Evolutionary conservation across 805 yeast genomes (phyloP).

Genomic region (Yarrowia sp.): DNA sequence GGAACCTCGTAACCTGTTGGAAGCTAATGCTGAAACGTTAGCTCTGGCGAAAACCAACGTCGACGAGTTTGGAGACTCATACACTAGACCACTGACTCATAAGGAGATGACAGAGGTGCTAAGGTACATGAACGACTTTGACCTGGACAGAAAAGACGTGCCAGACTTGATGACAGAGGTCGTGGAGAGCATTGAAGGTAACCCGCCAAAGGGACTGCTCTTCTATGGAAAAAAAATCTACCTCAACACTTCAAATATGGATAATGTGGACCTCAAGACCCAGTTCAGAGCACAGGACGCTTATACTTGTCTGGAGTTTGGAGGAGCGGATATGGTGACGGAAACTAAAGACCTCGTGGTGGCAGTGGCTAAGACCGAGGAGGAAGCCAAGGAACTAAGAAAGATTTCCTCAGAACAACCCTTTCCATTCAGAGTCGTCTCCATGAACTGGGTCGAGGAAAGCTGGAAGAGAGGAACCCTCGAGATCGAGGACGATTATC

Average conservation of each 20-base stretch:
- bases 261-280: neutral
- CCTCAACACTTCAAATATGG: neutral
- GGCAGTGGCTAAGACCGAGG: neutral
- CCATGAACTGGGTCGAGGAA: neutral
- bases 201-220: neutral
- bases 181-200: neutral
- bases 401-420: neutral
- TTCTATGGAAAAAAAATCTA: neutral
- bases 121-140: neutral
- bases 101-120: neutral
- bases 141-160: neutral
- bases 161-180: neutral
- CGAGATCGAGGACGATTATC: slow-evolving; percentile 15
- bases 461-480: neutral
- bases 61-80: slow-evolving; percentile 67
- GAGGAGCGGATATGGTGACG: neutral
- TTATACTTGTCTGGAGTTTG: neutral
- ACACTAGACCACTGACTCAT: slow-evolving; percentile 28
- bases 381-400: neutral
- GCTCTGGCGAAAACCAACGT: slow-evolving; percentile 39
- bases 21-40: slow-evolving; percentile 31
- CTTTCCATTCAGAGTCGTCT: slow-evolving; percentile 12
- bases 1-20: slow-evolving; percentile 47
- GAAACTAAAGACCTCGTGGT: neutral
- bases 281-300: slow-evolving; percentile 1